A percentile compares a stretch with the other conserved stretches of the same genome.
phyloP scores from a whole-genome alignment of 2,329 filamentous ascomycete genomes.

The Arthrinium puccinioides region DNA sequence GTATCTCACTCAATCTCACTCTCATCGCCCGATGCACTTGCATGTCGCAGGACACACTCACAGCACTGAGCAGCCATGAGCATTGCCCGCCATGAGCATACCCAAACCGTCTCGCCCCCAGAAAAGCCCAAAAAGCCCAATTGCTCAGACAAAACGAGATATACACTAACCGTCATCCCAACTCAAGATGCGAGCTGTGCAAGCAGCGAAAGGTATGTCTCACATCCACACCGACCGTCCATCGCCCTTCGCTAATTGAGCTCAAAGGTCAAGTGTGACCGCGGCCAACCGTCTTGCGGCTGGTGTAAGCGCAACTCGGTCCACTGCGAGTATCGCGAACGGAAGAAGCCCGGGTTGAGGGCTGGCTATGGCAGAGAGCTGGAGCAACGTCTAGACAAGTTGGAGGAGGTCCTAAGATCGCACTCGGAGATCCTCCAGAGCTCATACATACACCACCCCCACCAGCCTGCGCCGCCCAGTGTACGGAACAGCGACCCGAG shows the following conservation, averaged over 20 bases:
- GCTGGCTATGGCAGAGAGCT: constrained; percentile 67
- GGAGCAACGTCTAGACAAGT: constrained; percentile 62
- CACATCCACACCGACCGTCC: background rate
- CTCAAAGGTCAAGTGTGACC: constrained; percentile 63
- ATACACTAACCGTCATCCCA: constrained; percentile 26
- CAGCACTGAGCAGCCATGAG: too few species aligned
- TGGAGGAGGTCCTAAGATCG: constrained; percentile 58
- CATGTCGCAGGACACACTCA: too few species aligned
- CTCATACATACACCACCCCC: constrained; percentile 36
- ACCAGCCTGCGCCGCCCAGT: constrained; percentile 19
- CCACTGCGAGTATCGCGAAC: constrained; percentile 60
- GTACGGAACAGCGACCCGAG: constrained; percentile 43
- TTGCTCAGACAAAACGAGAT: constrained; percentile 13
- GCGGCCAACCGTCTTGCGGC: constrained; percentile 64
- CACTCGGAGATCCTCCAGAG: constrained; percentile 62
- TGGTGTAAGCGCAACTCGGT: constrained; percentile 61
- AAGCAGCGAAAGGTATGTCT: constrained; percentile 62
- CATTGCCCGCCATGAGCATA: too few species aligned
- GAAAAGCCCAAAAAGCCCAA: too few species aligned
- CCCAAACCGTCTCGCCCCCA: too few species aligned
- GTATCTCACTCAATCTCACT: constrained; percentile 7
- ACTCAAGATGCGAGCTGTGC: constrained; percentile 63
- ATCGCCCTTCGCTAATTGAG: background rate
- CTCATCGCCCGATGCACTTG: too few species aligned
- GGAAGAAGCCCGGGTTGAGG: constrained; percentile 58